phyloP scores from a whole-genome alignment of 75 land plant species.

The Cunninghamia lanceolata region DNA sequence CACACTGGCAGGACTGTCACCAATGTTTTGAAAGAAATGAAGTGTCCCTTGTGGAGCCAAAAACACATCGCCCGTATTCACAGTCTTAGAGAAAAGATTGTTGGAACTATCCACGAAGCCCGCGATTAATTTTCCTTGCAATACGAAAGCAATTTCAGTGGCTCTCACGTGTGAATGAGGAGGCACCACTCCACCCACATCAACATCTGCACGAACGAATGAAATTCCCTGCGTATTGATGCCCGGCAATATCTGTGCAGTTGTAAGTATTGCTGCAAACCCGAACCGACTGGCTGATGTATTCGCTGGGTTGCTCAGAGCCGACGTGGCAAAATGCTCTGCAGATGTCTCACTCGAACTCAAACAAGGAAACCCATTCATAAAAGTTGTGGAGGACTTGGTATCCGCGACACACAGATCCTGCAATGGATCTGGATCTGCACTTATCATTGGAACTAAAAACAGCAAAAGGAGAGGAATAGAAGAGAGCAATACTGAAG shows the following conservation, averaged over 20 bases:
- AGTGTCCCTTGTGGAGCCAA: slow-evolving; percentile 31
- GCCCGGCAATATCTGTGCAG: slow-evolving; percentile 26
- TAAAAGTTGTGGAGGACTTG: background rate
- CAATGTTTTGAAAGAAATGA: slow-evolving; percentile 33
- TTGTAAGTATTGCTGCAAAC: slow-evolving; percentile 19
- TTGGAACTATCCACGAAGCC: slow-evolving; percentile 33
- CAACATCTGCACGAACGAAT: slow-evolving; percentile 31
- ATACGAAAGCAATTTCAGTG: slow-evolving; percentile 19
- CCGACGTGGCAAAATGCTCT: slow-evolving; percentile 14
- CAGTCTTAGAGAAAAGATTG: slow-evolving; percentile 12
- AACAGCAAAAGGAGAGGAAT: background rate
- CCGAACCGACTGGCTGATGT: slow-evolving; percentile 23
- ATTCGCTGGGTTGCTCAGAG: slow-evolving; percentile 25
- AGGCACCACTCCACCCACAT: slow-evolving; percentile 28
- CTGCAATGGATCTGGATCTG: slow-evolving; percentile 56
- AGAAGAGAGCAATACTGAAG: too few species aligned
- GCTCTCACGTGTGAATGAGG: slow-evolving; percentile 41
- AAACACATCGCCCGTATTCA: slow-evolving; percentile 26
- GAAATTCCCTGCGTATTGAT: slow-evolving; percentile 46
- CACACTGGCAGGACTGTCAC: background rate
- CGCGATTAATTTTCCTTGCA: slow-evolving; percentile 23
- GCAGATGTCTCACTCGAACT: slow-evolving; percentile 15
- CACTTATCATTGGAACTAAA: background rate
- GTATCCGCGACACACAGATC: slow-evolving; percentile 57
- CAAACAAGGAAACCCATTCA: slow-evolving; percentile 61